Evolutionary conservation across 2,329 filamentous ascomycete species (phyloP), one percentile per base, ranked within the genome.

Genomic region (Cladosporium sp.): DNA sequence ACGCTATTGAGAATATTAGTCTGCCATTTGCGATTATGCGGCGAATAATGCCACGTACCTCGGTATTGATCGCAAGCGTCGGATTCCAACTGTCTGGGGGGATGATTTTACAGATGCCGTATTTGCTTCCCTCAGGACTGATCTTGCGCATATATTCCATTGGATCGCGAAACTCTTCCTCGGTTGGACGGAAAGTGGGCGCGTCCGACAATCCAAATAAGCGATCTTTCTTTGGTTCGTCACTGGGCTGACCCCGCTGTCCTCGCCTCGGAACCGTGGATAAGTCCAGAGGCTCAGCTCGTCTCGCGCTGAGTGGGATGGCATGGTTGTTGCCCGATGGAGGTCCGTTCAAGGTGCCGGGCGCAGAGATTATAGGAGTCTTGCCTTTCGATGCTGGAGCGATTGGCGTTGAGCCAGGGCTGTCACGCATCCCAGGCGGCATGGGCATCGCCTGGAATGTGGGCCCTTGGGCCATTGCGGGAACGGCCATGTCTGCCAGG

Each of bases 121-220:
- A 97, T 67, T 92, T 85, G 64, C 82, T 84, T 22, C 90, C 94
- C 71, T 97, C 91, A 1, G 90, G 86, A 1, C 87, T 81, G 65
- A 99, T 97, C 74, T 93, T 97, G 71, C 87, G 87, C 66, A 99
- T 92, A 70, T 97, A 99, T 66, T 89, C 89, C 70, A 96, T 86
- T 0, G 94, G 94, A 67, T 99, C 92, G 68, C 88, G 90, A 80
- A 94, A 99, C 73, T 99, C 92, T 65, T 97, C 92, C 65, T 91
- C 87, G 0, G 90, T 96, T 32, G 94, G 94, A 62, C 86, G 82
- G 73, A 91, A 99, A 4, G 91, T 94, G 2, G 93, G 93, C 25
- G 94, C 93, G 70, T 97, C 93, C 63, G 89, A 83, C 40, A 99
- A 81, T 42, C 87, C 91, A 74, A 96, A 91, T 36, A 90, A 89